Percentiles rank a stretch among this genome's conserved stretches.
Conservation (phyloP, 345 rosid species). For the Corchorus olitorius region DNA sequence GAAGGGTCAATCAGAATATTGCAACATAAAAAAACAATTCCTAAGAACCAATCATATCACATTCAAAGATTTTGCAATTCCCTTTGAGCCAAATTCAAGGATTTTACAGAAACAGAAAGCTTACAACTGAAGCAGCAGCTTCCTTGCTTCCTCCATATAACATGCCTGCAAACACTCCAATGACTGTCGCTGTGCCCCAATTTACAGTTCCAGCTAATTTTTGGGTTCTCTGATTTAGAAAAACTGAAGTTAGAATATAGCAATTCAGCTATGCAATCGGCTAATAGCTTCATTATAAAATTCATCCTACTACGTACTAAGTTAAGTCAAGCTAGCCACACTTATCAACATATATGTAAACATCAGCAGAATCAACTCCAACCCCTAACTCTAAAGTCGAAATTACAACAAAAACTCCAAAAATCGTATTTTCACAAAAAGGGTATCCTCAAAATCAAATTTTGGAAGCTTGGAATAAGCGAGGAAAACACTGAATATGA, state of each 20-base stretch:
- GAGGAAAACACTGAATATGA: background rate
- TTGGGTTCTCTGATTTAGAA: conserved; percentile 42
- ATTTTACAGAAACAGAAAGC: conserved; percentile 23
- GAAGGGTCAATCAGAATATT: background rate
- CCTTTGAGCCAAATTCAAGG: background rate
- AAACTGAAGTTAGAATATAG: conserved; percentile 16
- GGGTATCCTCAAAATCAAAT: background rate
- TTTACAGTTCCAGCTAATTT: conserved; percentile 73
- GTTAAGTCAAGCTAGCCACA: background rate
- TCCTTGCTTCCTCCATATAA: conserved; percentile 95
- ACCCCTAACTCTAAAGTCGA: background rate
- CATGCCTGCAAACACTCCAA: conserved; percentile 91
- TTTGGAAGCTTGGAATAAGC: background rate
- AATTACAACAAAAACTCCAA: conserved; percentile 1
- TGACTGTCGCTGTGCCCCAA: conserved; percentile 87
- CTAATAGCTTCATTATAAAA: background rate
- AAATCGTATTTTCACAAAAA: background rate
- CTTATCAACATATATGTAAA: background rate
- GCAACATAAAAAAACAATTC: background rate
- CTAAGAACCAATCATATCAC: background rate
- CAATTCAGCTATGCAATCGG: background rate
- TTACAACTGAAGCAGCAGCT: conserved; percentile 89
- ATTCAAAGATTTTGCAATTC: background rate
- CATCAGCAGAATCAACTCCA: background rate
- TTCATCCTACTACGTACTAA: background rate